Conservation (phyloP, 805 yeast genomes). For the Barnettozyma sp. region DNA sequence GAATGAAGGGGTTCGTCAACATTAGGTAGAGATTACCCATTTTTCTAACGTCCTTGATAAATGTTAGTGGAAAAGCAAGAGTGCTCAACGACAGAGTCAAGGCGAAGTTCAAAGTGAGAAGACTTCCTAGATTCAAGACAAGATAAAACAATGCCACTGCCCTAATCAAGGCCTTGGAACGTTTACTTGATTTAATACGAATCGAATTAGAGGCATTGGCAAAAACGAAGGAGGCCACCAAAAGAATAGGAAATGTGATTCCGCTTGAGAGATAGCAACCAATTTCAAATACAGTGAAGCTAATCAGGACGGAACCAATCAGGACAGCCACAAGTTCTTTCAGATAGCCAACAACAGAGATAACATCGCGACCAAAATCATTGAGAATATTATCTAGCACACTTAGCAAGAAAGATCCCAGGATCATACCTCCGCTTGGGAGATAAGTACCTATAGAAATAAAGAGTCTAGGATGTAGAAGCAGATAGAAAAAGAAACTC, state of each 20-base stretch:
- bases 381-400: constrained; percentile 53
- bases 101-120: constrained; percentile 79
- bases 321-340: constrained; percentile 27
- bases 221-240: constrained; percentile 14
- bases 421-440: constrained; percentile 73
- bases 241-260: constrained; percentile 10
- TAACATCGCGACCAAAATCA: constrained; percentile 11
- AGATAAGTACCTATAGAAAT: constrained; percentile 92
- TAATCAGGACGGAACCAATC: constrained; percentile 25
- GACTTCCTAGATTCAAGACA: constrained; percentile 62
- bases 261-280: constrained; percentile 16
- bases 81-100: constrained; percentile 68
- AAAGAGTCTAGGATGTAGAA: constrained; percentile 70
- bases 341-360: constrained; percentile 10
- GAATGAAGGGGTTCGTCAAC: constrained; percentile 47
- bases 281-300: constrained; percentile 23
- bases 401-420: constrained; percentile 62
- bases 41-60: constrained; percentile 29
- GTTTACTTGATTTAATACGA: constrained; percentile 8
- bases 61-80: constrained; percentile 67
- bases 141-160: constrained; percentile 49
- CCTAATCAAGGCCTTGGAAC: constrained; percentile 26
- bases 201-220: constrained; percentile 20
- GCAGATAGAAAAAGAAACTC: constrained; percentile 85
- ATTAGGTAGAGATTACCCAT: constrained; percentile 32